phyloP scores from a whole-genome alignment of 371 early-diverging fungal species.

The Mucor racemosus region DNA sequence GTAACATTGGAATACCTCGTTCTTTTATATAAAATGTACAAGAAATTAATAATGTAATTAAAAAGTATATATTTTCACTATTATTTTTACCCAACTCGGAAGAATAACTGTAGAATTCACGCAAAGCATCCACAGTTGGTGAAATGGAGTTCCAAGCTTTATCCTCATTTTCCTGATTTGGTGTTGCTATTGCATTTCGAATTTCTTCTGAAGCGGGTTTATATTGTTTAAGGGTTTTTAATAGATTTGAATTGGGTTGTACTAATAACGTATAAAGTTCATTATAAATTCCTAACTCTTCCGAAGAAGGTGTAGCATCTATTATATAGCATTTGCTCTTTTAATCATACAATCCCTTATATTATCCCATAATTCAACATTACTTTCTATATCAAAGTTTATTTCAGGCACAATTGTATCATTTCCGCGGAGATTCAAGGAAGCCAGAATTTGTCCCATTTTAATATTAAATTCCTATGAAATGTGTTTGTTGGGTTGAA shows the following conservation, averaged over 20 bases:
- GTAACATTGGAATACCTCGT: slow-evolving; percentile 72
- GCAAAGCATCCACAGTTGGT: slow-evolving; percentile 84
- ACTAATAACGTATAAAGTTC: slow-evolving; percentile 52
- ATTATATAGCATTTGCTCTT: not conserved
- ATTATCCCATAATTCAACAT: slow-evolving; percentile 4
- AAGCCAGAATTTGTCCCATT: slow-evolving; percentile 52
- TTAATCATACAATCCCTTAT: not conserved
- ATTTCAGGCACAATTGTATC: slow-evolving; percentile 53
- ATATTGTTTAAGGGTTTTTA: slow-evolving; percentile 60
- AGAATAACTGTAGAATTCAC: slow-evolving; percentile 80
- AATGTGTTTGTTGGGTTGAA: not conserved
- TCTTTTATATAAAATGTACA: slow-evolving; percentile 48
- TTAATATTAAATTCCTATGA: not conserved
- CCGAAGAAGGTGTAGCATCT: slow-evolving; percentile 60
- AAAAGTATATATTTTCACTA: not conserved
- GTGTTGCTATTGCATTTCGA: slow-evolving; percentile 81
- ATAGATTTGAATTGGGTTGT: slow-evolving; percentile 49
- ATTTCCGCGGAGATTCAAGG: slow-evolving; percentile 43
- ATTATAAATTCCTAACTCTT: slow-evolving; percentile 57
- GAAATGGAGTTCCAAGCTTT: slow-evolving; percentile 84
- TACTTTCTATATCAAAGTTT: slow-evolving; percentile 59
- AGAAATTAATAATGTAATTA: slow-evolving; percentile 1
- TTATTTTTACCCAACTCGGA: slow-evolving; percentile 64
- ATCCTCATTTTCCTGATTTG: slow-evolving; percentile 81
- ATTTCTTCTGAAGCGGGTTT: slow-evolving; percentile 46